phyloP scores from a whole-genome alignment of 352 stramenopile genomes.

The Phytopythium montanum region DNA sequence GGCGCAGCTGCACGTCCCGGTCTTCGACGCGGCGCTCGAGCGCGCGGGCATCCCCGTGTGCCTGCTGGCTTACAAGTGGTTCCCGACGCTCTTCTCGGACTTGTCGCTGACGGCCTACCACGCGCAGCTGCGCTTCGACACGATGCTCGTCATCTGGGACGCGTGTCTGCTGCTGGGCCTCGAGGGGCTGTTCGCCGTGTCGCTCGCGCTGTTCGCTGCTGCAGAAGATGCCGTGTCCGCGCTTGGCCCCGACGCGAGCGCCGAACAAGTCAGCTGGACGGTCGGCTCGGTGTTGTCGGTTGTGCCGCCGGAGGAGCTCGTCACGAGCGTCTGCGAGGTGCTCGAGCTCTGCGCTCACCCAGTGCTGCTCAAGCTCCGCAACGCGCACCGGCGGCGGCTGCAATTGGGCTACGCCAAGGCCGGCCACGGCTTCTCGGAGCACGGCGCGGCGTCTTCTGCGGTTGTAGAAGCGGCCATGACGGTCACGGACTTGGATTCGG shows the following conservation, averaged over 20 bases:
- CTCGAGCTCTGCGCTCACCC: slow-evolving; percentile 72
- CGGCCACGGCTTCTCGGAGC: slow-evolving; percentile 19
- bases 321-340: slow-evolving; percentile 78
- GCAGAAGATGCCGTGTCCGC: slow-evolving; percentile 54
- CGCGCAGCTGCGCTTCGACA: slow-evolving; percentile 70
- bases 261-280: slow-evolving; percentile 63
- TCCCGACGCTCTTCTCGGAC: slow-evolving; percentile 84
- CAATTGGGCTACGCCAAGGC: slow-evolving; percentile 41
- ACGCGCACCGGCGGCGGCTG: slow-evolving; percentile 61
- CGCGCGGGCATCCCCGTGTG: slow-evolving; percentile 61
- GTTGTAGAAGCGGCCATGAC: slow-evolving; percentile 30
- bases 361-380: slow-evolving; percentile 73
- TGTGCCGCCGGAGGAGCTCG: slow-evolving; percentile 55
- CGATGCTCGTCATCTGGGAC: slow-evolving; percentile 75
- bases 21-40: slow-evolving; percentile 52
- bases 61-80: slow-evolving; percentile 87
- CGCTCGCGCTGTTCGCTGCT: slow-evolving; percentile 61
- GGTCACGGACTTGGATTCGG: slow-evolving; percentile 66
- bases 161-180: slow-evolving; percentile 76
- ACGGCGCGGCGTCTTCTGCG: not conserved
- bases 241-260: slow-evolving; percentile 33
- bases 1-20: slow-evolving; percentile 60
- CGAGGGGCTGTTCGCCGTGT: slow-evolving; percentile 76
- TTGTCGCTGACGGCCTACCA: slow-evolving; percentile 73
- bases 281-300: slow-evolving; percentile 47